A percentile compares a stretch with the other conserved stretches of the same genome.
Conservation (phyloP, 768 basidiomycete species). For the Russula foetens region DNA sequence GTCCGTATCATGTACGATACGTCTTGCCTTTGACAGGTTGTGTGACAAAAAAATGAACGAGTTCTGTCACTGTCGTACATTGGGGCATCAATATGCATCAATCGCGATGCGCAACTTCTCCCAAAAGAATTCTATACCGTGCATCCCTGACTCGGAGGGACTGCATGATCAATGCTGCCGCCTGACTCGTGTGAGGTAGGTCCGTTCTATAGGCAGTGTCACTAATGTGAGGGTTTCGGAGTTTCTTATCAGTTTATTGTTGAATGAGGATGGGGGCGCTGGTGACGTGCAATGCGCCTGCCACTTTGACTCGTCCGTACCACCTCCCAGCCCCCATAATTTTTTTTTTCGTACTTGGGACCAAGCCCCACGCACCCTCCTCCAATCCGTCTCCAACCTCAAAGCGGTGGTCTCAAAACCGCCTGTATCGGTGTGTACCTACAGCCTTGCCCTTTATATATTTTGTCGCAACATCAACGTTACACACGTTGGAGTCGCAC, state of each 20-base stretch:
- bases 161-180: background rate
- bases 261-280: background rate
- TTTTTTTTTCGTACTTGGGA: background rate
- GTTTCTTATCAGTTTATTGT: background rate
- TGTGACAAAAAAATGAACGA: background rate
- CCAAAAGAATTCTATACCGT: background rate
- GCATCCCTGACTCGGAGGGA: background rate
- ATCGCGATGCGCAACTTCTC: background rate
- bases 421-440: background rate
- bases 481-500: background rate
- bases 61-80: background rate
- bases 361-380: background rate
- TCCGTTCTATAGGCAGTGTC: background rate
- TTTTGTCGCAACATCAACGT: background rate
- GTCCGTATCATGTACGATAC: slow-evolving; percentile 8
- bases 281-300: background rate
- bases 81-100: background rate
- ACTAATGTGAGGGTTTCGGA: background rate
- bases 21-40: background rate
- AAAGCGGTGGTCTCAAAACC: background rate
- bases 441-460: background rate
- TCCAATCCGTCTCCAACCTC: background rate
- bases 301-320: background rate
- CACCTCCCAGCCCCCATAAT: too few species aligned
- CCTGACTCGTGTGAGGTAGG: background rate